These are phyloP conservation scores for Vitis hybrid DNA, from an alignment of 177 flowering plant species.

Conservation along the genomic window DNA sequence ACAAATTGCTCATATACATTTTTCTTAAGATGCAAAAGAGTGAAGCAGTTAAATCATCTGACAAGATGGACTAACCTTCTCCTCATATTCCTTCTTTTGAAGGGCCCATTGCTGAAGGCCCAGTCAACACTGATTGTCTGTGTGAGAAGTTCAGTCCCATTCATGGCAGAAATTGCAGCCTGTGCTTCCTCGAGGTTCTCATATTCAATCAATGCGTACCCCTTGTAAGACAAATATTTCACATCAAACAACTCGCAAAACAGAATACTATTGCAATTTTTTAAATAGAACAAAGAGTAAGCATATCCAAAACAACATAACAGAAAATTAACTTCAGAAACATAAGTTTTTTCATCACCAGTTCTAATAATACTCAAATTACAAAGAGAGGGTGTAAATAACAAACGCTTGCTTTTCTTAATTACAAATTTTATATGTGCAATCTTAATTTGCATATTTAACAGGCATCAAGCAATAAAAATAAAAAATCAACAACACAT, in stretches of 20 bases:
- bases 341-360: neutral
- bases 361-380: too few relatives aligned
- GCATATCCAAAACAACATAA: neutral
- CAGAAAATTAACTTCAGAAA: neutral
- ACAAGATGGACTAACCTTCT: slow-evolving; percentile 20
- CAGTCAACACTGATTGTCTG: slow-evolving; percentile 41
- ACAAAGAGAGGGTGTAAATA: too few relatives aligned
- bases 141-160: slow-evolving; percentile 35
- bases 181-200: slow-evolving; percentile 46
- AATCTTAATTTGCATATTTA: neutral
- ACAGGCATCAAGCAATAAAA: too few relatives aligned
- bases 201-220: slow-evolving; percentile 53
- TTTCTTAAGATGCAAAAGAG: neutral
- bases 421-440: neutral
- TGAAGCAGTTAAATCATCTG: neutral
- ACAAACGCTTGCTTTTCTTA: neutral
- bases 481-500: too few relatives aligned
- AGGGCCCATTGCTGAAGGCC: slow-evolving; percentile 51
- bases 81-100: slow-evolving; percentile 35
- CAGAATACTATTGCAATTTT: neutral
- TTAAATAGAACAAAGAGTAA: neutral
- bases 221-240: slow-evolving; percentile 20
- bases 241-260: slow-evolving; percentile 4
- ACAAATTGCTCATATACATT: too few relatives aligned
- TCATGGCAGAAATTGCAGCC: slow-evolving; percentile 37